phyloP scores from a whole-genome alignment of 164 flowering plant species.

The Hamamelis virginiana region DNA sequence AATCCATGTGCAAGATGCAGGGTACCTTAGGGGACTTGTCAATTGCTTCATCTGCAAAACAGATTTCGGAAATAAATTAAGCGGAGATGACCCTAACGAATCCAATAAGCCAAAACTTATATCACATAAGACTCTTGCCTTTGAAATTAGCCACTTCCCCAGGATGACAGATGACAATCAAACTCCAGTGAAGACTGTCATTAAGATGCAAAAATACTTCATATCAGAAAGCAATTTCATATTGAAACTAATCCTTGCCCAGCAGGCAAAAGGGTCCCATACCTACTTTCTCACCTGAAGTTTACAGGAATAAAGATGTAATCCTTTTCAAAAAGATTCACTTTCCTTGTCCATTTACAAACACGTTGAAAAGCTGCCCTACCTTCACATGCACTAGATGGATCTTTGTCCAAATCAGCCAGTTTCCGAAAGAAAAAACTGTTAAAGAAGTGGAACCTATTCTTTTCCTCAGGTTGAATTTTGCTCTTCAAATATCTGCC shows the following conservation, averaged over 20 bases:
- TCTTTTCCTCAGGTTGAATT: constrained; percentile 46
- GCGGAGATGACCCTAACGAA: too few relatives aligned
- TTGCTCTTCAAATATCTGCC: constrained; percentile 80
- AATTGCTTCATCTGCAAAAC: too few relatives aligned
- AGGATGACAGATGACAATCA: constrained; percentile 79
- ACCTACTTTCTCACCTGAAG: too few relatives aligned
- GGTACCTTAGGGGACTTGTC: too few relatives aligned
- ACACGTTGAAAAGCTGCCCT: constrained; percentile 91
- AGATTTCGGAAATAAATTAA: too few relatives aligned
- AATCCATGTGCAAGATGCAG: too few relatives aligned
- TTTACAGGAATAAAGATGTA: constrained; percentile 17
- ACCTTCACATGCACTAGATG: constrained; percentile 72
- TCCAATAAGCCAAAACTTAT: too few relatives aligned
- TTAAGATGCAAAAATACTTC: background rate
- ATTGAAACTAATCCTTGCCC: background rate
- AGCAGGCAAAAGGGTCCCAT: too few relatives aligned
- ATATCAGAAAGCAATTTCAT: background rate
- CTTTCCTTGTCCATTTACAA: constrained; percentile 95
- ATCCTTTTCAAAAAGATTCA: constrained; percentile 86
- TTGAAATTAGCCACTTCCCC: constrained; percentile 64
- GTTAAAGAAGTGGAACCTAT: constrained; percentile 80
- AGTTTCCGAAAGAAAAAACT: constrained; percentile 95
- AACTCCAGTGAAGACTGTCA: constrained; percentile 35
- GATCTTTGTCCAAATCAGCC: constrained; percentile 86
- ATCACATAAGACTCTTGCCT: constrained; percentile 39